phyloP scores from a whole-genome alignment of 345 rosid genomes.

The Punica granatum region DNA sequence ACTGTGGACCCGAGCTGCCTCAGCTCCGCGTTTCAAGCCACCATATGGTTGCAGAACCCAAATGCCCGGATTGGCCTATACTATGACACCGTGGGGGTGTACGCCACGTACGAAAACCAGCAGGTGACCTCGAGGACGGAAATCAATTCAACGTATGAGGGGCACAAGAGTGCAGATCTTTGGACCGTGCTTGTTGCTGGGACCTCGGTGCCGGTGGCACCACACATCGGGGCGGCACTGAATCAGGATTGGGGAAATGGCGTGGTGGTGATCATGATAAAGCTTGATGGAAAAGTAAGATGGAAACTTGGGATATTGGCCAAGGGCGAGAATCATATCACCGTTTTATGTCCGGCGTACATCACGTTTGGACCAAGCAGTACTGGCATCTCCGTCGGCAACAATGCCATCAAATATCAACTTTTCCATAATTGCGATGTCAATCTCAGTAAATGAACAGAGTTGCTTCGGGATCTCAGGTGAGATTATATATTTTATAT shows the following conservation, averaged over 20 bases:
- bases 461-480: too few species aligned
- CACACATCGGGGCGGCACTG: conserved; percentile 16
- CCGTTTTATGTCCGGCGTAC: conserved; percentile 29
- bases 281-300: conserved; percentile 15
- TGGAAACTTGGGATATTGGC: conserved; percentile 23
- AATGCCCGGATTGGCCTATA: conserved; percentile 9
- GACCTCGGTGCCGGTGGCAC: conserved; percentile 23
- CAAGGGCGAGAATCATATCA: conserved; percentile 16
- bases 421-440: conserved; percentile 9
- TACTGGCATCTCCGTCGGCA: conserved; percentile 9
- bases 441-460: not conserved
- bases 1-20: conserved; percentile 11
- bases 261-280: conserved; percentile 10
- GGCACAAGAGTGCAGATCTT: conserved; percentile 13
- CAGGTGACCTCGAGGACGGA: conserved; percentile 12
- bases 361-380: conserved; percentile 14
- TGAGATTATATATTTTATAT: too few species aligned
- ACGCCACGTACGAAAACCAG: conserved; percentile 14
- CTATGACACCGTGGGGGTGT: conserved; percentile 11
- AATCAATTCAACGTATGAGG: conserved; percentile 7
- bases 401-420: conserved; percentile 20
- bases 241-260: conserved; percentile 17
- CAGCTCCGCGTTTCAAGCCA: conserved; percentile 12
- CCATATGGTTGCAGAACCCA: conserved; percentile 12
- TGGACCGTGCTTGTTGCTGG: conserved; percentile 37